Evolutionary conservation across 305 asterid genomes (phyloP).

Genomic region (Fraxinus sp.): DNA sequence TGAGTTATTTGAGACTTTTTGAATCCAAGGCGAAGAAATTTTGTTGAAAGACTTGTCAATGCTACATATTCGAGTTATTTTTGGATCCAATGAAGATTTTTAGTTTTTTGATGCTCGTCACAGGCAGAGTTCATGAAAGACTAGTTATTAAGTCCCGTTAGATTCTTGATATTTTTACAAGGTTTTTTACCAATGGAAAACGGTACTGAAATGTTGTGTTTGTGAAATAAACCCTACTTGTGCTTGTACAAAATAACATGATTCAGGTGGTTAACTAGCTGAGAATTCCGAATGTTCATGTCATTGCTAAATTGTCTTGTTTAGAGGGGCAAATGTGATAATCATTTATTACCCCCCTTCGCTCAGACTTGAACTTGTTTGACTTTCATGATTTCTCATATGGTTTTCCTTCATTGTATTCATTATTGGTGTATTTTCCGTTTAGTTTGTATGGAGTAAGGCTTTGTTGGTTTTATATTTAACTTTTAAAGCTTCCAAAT

Average conservation of each 20-base stretch:
- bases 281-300: not conserved
- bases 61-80: not conserved
- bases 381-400: not conserved
- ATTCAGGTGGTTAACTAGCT: not conserved
- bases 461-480: not conserved
- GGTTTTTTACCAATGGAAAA: not conserved
- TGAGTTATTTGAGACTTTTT: not conserved
- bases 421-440: not conserved
- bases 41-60: not conserved
- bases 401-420: not conserved
- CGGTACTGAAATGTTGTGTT: not conserved
- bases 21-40: not conserved
- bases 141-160: not conserved
- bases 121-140: not conserved
- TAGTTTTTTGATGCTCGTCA: not conserved
- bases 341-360: not conserved
- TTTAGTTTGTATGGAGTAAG: not conserved
- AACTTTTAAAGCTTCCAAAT: not conserved
- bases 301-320: not conserved
- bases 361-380: not conserved
- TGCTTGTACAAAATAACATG: not conserved
- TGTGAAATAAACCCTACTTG: not conserved
- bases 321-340: not conserved
- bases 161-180: not conserved
- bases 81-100: not conserved